Evolutionary conservation across 345 rosid species (phyloP).

Genomic region (Carallia pectinifolia): DNA sequence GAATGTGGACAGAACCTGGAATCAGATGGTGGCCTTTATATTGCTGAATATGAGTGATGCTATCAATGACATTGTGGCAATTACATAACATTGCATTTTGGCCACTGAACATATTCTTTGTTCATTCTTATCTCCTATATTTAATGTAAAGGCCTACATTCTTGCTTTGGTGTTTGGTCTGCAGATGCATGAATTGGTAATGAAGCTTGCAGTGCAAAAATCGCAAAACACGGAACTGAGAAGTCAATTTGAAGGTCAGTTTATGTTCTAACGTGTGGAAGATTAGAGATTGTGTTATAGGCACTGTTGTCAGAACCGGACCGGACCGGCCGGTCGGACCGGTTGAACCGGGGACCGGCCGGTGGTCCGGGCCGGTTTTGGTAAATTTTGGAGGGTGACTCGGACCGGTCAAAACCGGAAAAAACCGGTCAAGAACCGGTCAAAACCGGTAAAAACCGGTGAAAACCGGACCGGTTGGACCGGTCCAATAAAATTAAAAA

Average conservation of each 20-base stretch:
- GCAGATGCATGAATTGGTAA: slow-evolving; percentile 81
- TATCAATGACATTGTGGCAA: not conserved
- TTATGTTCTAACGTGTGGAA: not conserved
- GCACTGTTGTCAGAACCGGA: too few relatives aligned
- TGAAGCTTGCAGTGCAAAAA: slow-evolving; percentile 88
- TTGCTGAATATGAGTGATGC: not conserved
- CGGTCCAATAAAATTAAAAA: too few relatives aligned
- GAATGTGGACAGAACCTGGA: not conserved
- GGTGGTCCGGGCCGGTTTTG: too few relatives aligned
- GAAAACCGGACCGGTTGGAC: too few relatives aligned
- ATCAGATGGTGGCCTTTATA: not conserved
- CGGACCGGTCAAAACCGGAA: too few relatives aligned
- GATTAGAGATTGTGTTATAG: too few relatives aligned
- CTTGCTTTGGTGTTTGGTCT: slow-evolving; percentile 7
- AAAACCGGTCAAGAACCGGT: too few relatives aligned
- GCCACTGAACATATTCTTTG: not conserved
- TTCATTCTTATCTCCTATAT: not conserved
- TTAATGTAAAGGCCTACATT: slow-evolving; percentile 13
- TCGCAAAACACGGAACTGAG: slow-evolving; percentile 78
- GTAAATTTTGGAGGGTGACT: too few relatives aligned
- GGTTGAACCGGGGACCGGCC: too few relatives aligned
- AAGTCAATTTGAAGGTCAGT: slow-evolving; percentile 83
- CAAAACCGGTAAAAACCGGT: too few relatives aligned
- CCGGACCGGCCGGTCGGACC: too few relatives aligned
- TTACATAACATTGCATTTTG: not conserved